Evolutionary conservation across 306 rosid species (phyloP).

Genomic region (Sindora glabra): DNA sequence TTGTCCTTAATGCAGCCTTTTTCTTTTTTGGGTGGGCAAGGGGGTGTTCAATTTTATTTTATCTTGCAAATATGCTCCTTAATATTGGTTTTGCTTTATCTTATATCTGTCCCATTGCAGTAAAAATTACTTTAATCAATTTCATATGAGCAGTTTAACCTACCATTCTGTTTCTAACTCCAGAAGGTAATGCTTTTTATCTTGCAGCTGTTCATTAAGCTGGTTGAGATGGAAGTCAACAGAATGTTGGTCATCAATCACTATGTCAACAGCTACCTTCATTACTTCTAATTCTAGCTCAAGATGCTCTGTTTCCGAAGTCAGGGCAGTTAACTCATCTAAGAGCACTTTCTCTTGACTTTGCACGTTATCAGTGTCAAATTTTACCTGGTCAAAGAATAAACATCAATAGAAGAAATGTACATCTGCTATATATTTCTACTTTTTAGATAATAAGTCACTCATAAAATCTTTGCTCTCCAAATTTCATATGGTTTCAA

Average conservation of each 20-base stretch:
- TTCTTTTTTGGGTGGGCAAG: no score
- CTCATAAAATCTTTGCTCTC: background rate
- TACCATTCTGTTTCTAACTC: slow-evolving; percentile 59
- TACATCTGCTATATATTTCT: background rate
- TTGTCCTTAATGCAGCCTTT: no score
- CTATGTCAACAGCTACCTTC: slow-evolving; percentile 46
- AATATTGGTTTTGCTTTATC: no score
- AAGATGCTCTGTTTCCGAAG: slow-evolving; percentile 50
- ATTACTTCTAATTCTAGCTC: slow-evolving; percentile 53
- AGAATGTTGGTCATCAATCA: slow-evolving; percentile 37
- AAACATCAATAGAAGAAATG: slow-evolving; percentile 11
- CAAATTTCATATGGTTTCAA: slow-evolving; percentile 9
- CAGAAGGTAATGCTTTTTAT: slow-evolving; percentile 34
- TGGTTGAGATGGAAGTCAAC: slow-evolving; percentile 49
- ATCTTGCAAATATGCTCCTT: no score
- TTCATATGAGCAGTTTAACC: slow-evolving; percentile 1
- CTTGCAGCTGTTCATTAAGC: slow-evolving; percentile 44
- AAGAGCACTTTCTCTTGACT: slow-evolving; percentile 32
- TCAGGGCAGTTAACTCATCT: slow-evolving; percentile 27
- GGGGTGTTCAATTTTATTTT: no score
- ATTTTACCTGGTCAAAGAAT: slow-evolving; percentile 21
- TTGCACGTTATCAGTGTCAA: slow-evolving; percentile 23
- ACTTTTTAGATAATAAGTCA: background rate
- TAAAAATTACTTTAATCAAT: background rate
- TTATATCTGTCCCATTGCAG: no score